Conservation (phyloP, 2,329 filamentous ascomycete species). For the Pyricularia sp. region DNA sequence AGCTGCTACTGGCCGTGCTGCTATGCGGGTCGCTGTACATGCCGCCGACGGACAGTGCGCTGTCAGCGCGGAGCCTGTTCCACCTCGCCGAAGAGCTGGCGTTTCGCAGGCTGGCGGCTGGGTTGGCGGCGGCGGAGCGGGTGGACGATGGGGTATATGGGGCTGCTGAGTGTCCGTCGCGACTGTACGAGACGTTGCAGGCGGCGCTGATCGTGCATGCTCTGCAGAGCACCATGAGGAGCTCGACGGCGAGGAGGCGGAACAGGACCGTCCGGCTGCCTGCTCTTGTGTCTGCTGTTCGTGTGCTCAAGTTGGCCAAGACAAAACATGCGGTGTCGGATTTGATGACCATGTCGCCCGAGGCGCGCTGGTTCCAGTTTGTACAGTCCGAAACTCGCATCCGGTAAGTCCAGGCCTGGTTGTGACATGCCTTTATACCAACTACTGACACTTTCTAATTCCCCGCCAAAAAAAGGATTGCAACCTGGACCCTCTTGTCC, state of each 20-base stretch:
- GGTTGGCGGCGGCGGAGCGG: neutral
- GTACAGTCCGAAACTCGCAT: slow-evolving; percentile 1
- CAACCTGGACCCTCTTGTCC: slow-evolving; percentile 13
- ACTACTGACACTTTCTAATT: neutral
- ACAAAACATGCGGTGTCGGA: neutral
- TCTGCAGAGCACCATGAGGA: slow-evolving; percentile 13
- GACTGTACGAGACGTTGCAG: slow-evolving; percentile 13
- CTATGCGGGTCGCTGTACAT: slow-evolving; percentile 5
- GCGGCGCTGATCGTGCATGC: slow-evolving; percentile 16
- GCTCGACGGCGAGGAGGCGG: slow-evolving; percentile 8
- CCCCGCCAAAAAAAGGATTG: slow-evolving; percentile 10
- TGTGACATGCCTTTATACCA: neutral
- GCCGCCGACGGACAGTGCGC: slow-evolving; percentile 3
- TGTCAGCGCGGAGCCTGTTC: neutral
- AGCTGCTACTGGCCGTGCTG: slow-evolving; percentile 3
- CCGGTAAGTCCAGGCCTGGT: neutral
- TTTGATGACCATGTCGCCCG: neutral
- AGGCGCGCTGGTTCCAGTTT: slow-evolving; percentile 1
- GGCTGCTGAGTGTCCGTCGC: neutral
- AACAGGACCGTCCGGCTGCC: slow-evolving; percentile 11
- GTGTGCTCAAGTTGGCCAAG: slow-evolving; percentile 8
- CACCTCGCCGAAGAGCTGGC: slow-evolving; percentile 6
- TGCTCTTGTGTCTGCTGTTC: slow-evolving; percentile 10
- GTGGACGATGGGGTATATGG: neutral
- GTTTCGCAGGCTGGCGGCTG: neutral